Evolutionary conservation across 2,329 filamentous ascomycete species (phyloP), one percentile per base, ranked within the genome.

Genomic region (Ilyonectria robusta): DNA sequence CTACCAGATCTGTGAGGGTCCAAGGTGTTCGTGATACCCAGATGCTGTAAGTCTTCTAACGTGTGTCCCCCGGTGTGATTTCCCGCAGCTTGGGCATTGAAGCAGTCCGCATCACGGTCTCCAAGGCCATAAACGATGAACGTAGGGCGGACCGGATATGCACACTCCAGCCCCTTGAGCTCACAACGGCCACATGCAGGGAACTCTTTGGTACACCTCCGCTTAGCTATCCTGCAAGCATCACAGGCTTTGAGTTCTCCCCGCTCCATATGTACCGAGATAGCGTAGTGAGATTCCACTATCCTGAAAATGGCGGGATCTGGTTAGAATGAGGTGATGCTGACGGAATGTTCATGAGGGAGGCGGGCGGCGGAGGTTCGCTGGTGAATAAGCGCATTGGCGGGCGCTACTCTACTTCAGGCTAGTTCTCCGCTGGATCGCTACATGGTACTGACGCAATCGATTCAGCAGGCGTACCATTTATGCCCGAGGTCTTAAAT

Each of bases 141-240:
- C 9, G n/a, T 21, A 3, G n/a, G 31, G 6, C 9, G 26, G 6
- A 58, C 56, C 23, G 63, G 63, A 31, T 78, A 79, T 0, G 74
- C 55, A 42, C 70, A 72, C 3, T 47, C 11, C 31, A 72, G 19
- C 15, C 54, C 63, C 9, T 64, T 68, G 13, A 65, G 50, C 7
- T 63, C 59, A 37, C 70, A 72, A 15, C 70, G 67, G 5, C 44
- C 48, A 6, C 40, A 42, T 15, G 40, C 17, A 6, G 72, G 72
- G 8, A 67, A 58, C 29, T 70, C 62, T n/a, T 62, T 72, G 2
- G 60, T 68, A 26, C 71, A 74, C 26, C 69, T 74, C 8, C 72
- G 59, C 33, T 74, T 74, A 1, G 72, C 59, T 2, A 21, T 64
- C 6, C 66, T 67, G 46, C 72, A 74, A 4, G 68, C 44, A 31